Conservation (phyloP, 2,329 filamentous ascomycete genomes). For the Fusarium sp. region DNA sequence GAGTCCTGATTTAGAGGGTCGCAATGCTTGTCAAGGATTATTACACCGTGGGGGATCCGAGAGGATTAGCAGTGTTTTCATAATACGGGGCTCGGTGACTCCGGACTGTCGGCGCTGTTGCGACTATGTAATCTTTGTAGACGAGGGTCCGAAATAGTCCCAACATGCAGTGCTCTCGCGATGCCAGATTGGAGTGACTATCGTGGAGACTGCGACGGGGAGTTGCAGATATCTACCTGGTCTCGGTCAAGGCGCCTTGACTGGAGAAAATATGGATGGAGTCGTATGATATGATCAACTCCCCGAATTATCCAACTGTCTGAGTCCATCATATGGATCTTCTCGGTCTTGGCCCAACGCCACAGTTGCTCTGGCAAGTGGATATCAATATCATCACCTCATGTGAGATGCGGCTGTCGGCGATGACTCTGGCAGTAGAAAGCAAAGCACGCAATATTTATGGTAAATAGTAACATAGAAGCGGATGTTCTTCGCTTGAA, state of each 20-base stretch:
- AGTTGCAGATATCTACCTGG: neutral
- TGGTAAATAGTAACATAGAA: neutral
- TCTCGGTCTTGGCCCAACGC: neutral
- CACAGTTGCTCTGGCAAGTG: neutral
- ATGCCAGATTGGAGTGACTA: neutral
- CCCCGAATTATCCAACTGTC: conserved; percentile 14
- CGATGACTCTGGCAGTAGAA: neutral
- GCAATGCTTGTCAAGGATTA: conserved; percentile 5
- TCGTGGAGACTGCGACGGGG: neutral
- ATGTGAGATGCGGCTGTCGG: neutral
- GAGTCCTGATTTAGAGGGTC: neutral
- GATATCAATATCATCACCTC: neutral
- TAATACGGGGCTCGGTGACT: conserved; percentile 8
- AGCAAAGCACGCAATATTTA: neutral
- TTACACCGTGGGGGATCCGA: neutral
- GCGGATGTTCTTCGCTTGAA: too few relatives aligned
- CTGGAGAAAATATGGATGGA: conserved; percentile 1
- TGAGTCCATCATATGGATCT: neutral
- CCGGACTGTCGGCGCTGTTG: conserved; percentile 14
- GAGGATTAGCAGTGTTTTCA: neutral
- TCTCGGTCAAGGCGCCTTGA: neutral
- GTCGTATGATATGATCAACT: conserved; percentile 20
- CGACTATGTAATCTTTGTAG: neutral
- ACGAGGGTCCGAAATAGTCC: neutral
- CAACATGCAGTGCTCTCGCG: neutral